These are phyloP conservation scores for Solanum microdontum DNA, from an alignment of 257 asterid species.

Conservation along the genomic window DNA sequence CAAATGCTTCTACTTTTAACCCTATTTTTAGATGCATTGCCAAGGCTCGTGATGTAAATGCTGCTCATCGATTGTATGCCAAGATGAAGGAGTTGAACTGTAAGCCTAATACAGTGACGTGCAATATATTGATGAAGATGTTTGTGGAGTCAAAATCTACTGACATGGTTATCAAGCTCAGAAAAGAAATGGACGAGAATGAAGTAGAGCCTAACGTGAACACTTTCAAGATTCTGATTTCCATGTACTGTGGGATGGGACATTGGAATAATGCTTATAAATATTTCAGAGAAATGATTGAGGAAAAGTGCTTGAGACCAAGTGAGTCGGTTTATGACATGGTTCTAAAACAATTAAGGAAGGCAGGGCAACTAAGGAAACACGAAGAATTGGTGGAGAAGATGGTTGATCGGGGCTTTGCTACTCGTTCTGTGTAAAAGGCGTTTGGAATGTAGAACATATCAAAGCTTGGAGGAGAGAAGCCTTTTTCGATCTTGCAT, in stretches of 20 bases:
- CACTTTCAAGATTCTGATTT: constrained; percentile 53
- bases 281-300: constrained; percentile 68
- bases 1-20: constrained; percentile 54
- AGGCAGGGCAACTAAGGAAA: constrained; percentile 81
- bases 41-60: constrained; percentile 56
- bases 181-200: constrained; percentile 70
- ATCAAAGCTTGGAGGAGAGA: neutral
- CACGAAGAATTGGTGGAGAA: constrained; percentile 78
- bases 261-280: constrained; percentile 84
- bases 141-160: constrained; percentile 59
- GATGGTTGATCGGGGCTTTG: constrained; percentile 59
- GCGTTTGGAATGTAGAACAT: neutral
- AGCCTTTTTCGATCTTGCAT: neutral
- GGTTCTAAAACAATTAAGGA: constrained; percentile 68
- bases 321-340: constrained; percentile 42
- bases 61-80: constrained; percentile 56
- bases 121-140: constrained; percentile 80
- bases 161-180: constrained; percentile 81
- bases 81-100: constrained; percentile 70
- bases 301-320: constrained; percentile 66
- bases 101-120: constrained; percentile 57
- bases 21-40: constrained; percentile 75
- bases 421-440: neutral
- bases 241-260: constrained; percentile 71
- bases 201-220: constrained; percentile 78